Base-by-base conservation (phyloP, 1,284 basidiomycete genomes). In the Gastroboletus turbinatus region DNA sequence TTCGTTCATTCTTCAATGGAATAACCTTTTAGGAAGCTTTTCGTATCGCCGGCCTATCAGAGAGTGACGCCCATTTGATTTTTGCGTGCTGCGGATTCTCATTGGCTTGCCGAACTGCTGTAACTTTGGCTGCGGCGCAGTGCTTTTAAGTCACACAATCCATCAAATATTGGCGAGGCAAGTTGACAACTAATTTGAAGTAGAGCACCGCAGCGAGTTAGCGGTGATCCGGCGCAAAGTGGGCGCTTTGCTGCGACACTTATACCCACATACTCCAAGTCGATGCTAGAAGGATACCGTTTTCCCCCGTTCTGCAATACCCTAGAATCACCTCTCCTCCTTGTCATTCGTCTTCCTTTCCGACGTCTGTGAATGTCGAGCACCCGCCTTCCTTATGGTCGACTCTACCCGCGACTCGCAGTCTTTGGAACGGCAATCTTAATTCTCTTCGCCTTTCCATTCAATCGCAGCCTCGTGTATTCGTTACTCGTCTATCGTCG, bases 381-480 rank as follows among this genome's bases (percentile, higher is more conserved):
- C 30, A 27, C 35, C 17, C 7, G 21, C 30, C 25, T 49, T 40
- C 27, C 40, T 42, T 36, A 25, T 32, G 16, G 6, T 46, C 65
- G 51, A 21, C 39, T 50, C 29, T 58, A 23, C 50, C 30, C 25
- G 13, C 57, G 52, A 5, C 5, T 50, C 29, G 36, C 35, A 10
- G 8, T 55, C 44, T 10, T 54, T 13, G 50, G 38, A 35, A 56
- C 52, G 0, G 46, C 59, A 1, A 21, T 56, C 39, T 30, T 68
- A 0, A 53, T 65, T 45, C 51, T 69, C 17, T 30, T 49, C 0
- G 66, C 51, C n/a, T 67, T 68, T 46, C 67, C 65, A 6, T 66
- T 64, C 56, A 69, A 66, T 49, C 64, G 58, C 19, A 63, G 67
- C 46, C 67, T 66, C 39, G 11, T 64, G 27, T 23, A 53, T 19